Conservation (phyloP, 495 filamentous ascomycete species). For the Lasiosphaeris hirsuta region DNA sequence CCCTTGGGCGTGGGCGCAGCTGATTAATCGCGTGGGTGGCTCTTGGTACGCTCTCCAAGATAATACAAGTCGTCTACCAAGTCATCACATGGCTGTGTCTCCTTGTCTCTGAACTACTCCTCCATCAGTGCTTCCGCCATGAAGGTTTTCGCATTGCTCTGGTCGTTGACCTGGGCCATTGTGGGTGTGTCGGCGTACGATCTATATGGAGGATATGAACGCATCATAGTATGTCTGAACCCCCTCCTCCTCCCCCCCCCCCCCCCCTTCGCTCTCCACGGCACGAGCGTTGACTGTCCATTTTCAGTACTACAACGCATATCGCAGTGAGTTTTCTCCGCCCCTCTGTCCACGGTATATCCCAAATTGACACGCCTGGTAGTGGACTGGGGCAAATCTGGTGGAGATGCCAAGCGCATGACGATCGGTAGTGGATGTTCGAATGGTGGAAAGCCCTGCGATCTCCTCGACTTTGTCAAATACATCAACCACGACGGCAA, state of each 20-base stretch:
- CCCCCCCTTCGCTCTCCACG: no score
- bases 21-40: neutral
- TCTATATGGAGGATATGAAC: conserved; percentile 6
- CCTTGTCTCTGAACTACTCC: neutral
- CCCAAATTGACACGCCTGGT: neutral
- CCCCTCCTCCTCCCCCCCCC: no score
- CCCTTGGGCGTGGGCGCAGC: no score
- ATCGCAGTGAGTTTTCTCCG: conserved; percentile 1
- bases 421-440: neutral
- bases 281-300: no score
- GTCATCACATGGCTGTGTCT: neutral
- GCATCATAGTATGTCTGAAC: neutral
- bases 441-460: neutral
- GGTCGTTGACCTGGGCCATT: neutral
- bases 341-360: neutral
- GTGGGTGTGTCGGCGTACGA: conserved; percentile 3
- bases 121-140: neutral
- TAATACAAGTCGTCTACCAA: neutral
- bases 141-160: conserved; percentile 1
- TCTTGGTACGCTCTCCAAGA: neutral
- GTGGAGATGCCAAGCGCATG: neutral
- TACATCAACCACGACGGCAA: conserved; percentile 3
- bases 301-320: neutral
- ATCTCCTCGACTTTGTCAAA: neutral
- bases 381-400: conserved; percentile 3